phyloP scores from a whole-genome alignment of 306 rosid species.

The Morella rubra region DNA sequence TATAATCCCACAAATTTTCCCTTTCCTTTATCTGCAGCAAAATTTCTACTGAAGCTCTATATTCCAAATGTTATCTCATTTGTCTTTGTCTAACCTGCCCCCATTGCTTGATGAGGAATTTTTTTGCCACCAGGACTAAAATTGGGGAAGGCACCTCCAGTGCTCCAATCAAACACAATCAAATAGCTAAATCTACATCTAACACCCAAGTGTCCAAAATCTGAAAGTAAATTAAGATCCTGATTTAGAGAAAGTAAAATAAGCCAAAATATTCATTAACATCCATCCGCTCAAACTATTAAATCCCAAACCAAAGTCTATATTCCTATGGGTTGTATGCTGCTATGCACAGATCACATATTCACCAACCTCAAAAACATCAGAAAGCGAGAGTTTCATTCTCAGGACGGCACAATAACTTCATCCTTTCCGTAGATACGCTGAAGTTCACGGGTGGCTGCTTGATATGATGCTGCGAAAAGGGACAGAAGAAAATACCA shows the following conservation, averaged over 20 bases:
- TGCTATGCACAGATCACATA: constrained; percentile 43
- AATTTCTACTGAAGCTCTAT: neutral
- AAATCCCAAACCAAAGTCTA: constrained; percentile 31
- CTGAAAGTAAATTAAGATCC: constrained; percentile 28
- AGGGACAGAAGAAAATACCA: constrained; percentile 4
- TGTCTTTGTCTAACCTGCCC: neutral
- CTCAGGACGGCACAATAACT: constrained; percentile 56
- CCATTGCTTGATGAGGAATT: neutral
- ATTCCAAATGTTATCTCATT: neutral
- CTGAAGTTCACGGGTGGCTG: constrained; percentile 94
- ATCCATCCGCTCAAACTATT: constrained; percentile 35
- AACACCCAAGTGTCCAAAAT: constrained; percentile 14
- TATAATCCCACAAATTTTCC: neutral
- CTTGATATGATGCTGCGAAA: constrained; percentile 80
- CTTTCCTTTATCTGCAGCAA: neutral
- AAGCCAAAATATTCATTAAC: constrained; percentile 35
- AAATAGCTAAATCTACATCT: constrained; percentile 2
- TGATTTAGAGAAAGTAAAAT: constrained; percentile 25
- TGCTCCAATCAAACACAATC: constrained; percentile 19
- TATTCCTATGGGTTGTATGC: constrained; percentile 33
- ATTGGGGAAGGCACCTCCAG: neutral
- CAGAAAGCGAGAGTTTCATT: constrained; percentile 29
- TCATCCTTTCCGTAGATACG: constrained; percentile 94
- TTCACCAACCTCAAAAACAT: constrained; percentile 35
- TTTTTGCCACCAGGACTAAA: neutral